Percentiles rank a stretch among this genome's conserved stretches.
phyloP scores from a whole-genome alignment of 306 rosid species.

The Fragaria nilgerrensis region DNA sequence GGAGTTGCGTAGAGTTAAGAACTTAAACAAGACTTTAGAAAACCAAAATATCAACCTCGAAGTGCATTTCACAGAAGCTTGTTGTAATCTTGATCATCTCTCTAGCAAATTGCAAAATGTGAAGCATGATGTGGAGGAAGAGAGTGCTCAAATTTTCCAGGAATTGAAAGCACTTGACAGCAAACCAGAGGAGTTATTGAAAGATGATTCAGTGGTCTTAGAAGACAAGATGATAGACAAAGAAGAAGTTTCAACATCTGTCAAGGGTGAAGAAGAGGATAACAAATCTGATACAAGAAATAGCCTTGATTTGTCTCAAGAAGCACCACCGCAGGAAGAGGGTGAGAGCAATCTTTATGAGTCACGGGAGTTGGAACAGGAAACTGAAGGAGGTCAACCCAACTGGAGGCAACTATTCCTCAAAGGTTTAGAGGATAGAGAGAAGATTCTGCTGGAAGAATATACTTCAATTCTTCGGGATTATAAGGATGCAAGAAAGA shows the following conservation, averaged over 20 bases:
- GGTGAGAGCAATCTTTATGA: conserved; percentile 27
- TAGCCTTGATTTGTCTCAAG: conserved; percentile 13
- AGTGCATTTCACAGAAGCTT: conserved; percentile 49
- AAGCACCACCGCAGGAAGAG: conserved; percentile 29
- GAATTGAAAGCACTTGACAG: conserved; percentile 28
- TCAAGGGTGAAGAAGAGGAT: conserved; percentile 33
- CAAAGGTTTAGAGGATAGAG: conserved; percentile 70
- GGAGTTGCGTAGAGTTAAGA: conserved; percentile 46
- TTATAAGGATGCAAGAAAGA: conserved; percentile 61
- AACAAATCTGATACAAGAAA: conserved; percentile 15
- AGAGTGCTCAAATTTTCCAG: conserved; percentile 18
- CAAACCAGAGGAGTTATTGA: conserved; percentile 24
- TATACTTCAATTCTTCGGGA: conserved; percentile 63
- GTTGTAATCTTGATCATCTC: conserved; percentile 54
- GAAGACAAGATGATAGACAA: conserved; percentile 24
- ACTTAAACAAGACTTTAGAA: conserved; percentile 40
- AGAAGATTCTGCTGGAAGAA: conserved; percentile 63
- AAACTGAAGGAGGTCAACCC: conserved; percentile 46
- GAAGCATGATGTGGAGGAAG: conserved; percentile 51
- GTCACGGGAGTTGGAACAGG: conserved; percentile 28
- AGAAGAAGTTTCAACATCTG: conserved; percentile 18
- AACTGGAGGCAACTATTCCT: conserved; percentile 61
- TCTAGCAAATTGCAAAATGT: conserved; percentile 44
- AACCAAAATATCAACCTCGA: conserved; percentile 39
- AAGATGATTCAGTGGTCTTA: conserved; percentile 17